These are phyloP conservation scores for Termitomyces sp. DNA, from an alignment of 768 basidiomycete species.

Conservation along the genomic window DNA sequence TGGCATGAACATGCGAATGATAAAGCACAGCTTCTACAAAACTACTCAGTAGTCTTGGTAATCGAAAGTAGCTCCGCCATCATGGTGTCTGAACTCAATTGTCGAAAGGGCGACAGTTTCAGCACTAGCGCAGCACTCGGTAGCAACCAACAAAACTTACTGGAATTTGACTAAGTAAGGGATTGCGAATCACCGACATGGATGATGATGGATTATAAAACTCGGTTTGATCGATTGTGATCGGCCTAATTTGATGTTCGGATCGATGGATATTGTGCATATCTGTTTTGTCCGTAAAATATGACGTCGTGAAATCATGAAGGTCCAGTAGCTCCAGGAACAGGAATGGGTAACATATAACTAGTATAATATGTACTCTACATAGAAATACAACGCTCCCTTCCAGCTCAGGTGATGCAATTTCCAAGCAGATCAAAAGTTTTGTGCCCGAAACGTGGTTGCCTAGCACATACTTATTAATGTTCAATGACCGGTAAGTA, in stretches of 20 bases:
- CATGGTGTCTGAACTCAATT: not conserved
- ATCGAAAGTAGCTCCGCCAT: not conserved
- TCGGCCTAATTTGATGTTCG: not conserved
- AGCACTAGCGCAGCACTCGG: not conserved
- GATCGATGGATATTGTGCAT: not conserved
- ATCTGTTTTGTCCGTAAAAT: conserved; percentile 3
- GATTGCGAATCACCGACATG: too few species aligned
- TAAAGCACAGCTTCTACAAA: not conserved
- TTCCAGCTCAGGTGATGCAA: not conserved
- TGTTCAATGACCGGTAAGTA: not conserved
- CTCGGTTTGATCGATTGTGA: not conserved
- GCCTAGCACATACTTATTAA: not conserved
- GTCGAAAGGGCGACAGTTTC: not conserved
- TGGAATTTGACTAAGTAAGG: too few species aligned
- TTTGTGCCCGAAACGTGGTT: not conserved
- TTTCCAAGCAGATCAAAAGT: too few species aligned
- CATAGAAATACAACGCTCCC: not conserved
- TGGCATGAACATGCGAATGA: not conserved
- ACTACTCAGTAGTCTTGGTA: not conserved
- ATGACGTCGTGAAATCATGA: not conserved
- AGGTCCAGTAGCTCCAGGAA: not conserved
- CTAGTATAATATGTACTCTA: too few species aligned
- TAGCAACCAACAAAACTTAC: conserved; percentile 20
- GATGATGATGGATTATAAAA: too few species aligned
- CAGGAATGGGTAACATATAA: not conserved